These are phyloP conservation scores for Penicillium psychrosexuale DNA, from an alignment of 2,329 filamentous ascomycete genomes.

Conservation along the genomic window DNA sequence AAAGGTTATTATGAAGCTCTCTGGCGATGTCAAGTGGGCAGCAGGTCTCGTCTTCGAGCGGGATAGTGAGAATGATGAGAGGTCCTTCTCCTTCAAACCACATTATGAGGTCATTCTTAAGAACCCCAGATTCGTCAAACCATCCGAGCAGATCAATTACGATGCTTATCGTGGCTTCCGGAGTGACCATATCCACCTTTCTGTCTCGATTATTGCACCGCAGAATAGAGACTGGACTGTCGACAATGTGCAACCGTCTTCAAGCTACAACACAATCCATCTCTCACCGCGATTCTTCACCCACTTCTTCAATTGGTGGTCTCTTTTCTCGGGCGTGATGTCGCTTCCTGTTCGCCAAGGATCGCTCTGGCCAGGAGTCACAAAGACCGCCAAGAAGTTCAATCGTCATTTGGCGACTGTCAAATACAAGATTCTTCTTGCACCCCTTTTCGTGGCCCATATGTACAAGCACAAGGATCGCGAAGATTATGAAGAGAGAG, in stretches of 20 bases:
- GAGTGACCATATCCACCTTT: conserved; percentile 94
- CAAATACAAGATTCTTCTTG: conserved; percentile 92
- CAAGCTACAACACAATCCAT: conserved; percentile 95
- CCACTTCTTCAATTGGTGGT: conserved; percentile 98
- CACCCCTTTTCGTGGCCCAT: conserved; percentile 90
- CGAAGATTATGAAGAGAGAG: conserved; percentile 74
- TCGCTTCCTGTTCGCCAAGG: conserved; percentile 93
- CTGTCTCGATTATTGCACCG: conserved; percentile 84
- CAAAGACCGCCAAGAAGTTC: conserved; percentile 98
- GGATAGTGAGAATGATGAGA: conserved; percentile 65
- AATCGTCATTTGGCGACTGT: conserved; percentile 95
- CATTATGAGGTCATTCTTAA: conserved; percentile 90
- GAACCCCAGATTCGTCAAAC: conserved; percentile 69
- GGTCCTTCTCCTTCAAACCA: conserved; percentile 84
- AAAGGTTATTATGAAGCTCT: conserved; percentile 98
- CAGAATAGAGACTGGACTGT: conserved; percentile 82
- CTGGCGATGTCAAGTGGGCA: conserved; percentile 90
- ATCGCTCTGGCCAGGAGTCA: conserved; percentile 81
- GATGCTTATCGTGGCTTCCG: conserved; percentile 97
- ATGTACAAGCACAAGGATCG: conserved; percentile 98
- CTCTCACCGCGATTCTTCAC: conserved; percentile 95
- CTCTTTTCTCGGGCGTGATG: conserved; percentile 90
- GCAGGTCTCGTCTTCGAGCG: conserved; percentile 90
- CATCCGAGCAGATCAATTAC: conserved; percentile 59
- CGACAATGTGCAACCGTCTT: conserved; percentile 69